phyloP scores from a whole-genome alignment of 139 green algal genomes.

The Raphidocelis subcapitata region DNA sequence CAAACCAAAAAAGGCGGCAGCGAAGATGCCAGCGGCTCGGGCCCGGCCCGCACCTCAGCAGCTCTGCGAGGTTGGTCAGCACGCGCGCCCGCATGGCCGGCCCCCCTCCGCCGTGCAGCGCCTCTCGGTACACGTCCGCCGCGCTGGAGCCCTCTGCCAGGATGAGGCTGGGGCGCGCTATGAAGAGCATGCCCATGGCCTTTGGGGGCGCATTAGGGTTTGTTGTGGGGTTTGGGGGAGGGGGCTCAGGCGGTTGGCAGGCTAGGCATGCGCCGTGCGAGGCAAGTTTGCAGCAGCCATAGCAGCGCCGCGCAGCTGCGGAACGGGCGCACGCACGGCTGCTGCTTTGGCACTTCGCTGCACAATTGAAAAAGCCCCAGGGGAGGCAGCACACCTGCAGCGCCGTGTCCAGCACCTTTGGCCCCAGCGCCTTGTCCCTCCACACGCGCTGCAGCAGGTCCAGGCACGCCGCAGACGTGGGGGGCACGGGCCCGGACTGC shows the following conservation, averaged over 20 bases:
- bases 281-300: too few relatives aligned
- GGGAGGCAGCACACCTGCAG: slow-evolving; percentile 35
- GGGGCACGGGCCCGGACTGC: too few relatives aligned
- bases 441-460: slow-evolving; percentile 26
- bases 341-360: too few relatives aligned
- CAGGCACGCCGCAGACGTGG: slow-evolving; percentile 33
- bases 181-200: slow-evolving; percentile 64
- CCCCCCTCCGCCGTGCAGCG: neutral
- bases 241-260: too few relatives aligned
- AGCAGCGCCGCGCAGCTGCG: too few relatives aligned
- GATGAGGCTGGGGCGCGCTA: slow-evolving; percentile 60
- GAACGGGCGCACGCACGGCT: too few relatives aligned
- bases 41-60: slow-evolving; percentile 48
- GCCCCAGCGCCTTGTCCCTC: too few relatives aligned
- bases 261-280: too few relatives aligned
- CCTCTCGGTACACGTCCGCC: slow-evolving; percentile 18
- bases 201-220: slow-evolving; percentile 8
- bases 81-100: slow-evolving; percentile 53
- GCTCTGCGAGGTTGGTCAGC: slow-evolving; percentile 66
- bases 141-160: slow-evolving; percentile 22
- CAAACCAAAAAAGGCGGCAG: neutral
- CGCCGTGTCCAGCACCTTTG: slow-evolving; percentile 43
- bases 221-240: too few relatives aligned
- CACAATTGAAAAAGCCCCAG: too few relatives aligned
- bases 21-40: neutral